These are phyloP conservation scores for Nyctanthes arbortristis DNA, from an alignment of 257 asterid species.

Conservation along the genomic window DNA sequence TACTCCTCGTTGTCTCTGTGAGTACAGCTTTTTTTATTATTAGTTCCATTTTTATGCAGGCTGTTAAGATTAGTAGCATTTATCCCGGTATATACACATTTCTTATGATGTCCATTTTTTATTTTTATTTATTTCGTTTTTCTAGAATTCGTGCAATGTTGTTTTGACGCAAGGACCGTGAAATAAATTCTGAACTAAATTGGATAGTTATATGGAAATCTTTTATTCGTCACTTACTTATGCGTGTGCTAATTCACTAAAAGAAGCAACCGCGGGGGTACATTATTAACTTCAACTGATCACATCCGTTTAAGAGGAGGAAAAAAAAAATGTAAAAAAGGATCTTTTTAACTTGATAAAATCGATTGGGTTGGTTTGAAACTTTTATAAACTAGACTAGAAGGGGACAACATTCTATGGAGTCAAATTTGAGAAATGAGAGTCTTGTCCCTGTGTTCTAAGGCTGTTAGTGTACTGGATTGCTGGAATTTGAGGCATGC, in stretches of 20 bases:
- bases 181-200: background rate
- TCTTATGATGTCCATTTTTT: background rate
- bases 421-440: background rate
- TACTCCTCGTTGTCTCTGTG: conserved; percentile 72
- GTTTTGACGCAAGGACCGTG: background rate
- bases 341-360: no score
- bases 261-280: no score
- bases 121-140: no score
- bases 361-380: no score
- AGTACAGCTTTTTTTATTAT: conserved; percentile 25
- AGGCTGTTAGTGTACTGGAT: background rate
- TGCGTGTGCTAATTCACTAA: no score
- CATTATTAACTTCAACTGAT: no score
- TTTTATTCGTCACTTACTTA: no score
- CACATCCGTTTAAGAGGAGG: no score
- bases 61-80: background rate
- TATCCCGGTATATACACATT: background rate
- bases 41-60: background rate
- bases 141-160: no score
- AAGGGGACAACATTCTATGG: background rate
- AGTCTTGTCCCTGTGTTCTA: background rate
- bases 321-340: no score
- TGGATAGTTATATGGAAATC: background rate
- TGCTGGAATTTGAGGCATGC: background rate
- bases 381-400: no score